Base-by-base conservation (phyloP, 805 yeast genomes). In the Sugiyamaella americana region DNA sequence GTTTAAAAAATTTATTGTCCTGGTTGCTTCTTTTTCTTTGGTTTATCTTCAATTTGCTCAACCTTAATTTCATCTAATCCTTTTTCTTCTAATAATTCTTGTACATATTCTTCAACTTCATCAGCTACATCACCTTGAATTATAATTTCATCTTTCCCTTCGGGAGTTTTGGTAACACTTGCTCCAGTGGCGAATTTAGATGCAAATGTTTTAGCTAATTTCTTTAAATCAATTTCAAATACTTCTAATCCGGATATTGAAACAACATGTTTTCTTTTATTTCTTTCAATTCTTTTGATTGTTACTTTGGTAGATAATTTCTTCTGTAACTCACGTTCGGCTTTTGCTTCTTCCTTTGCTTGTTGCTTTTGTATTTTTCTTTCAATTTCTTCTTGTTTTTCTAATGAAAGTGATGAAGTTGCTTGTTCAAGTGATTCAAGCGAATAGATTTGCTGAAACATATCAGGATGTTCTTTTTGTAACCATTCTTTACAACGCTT, bases 181-280 rank as follows among this genome's bases (percentile, higher is more conserved):
- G 96, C 91, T 43, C 98, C 98, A 5, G 97, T 89, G 11, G 98
- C 98, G 62, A 91, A 89, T 65, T 85, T 87, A 30, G 93, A 82
- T 0, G 97, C 93, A 66, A 91, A 89, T 0, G 88, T 81, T 73
- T 91, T 91, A 39, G 96, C 85, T 54, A 87, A 72, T 62, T 88
- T 89, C 71, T 89, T 89, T 78, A 86, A 76, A 62, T 89, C 96
- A 41, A 87, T 76, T 51, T 82, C 91, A 62, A 87, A 83, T 34
- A 88, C 86, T 62, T 91, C 97, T 52, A 89, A 73, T 13, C 96
- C 96, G 17, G 84, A 75, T 43, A 89, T 82, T 19, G 95, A 84
- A 44, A 88, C 82, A 47, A 88, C 84, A 60, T 83, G 87, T 65
- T 89, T 89, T 58, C 94, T 76, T 68, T 86, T 86, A 26, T 94